These are phyloP conservation scores for Pachysandra terminalis DNA, from an alignment of 164 flowering plant species.

Conservation along the genomic window DNA sequence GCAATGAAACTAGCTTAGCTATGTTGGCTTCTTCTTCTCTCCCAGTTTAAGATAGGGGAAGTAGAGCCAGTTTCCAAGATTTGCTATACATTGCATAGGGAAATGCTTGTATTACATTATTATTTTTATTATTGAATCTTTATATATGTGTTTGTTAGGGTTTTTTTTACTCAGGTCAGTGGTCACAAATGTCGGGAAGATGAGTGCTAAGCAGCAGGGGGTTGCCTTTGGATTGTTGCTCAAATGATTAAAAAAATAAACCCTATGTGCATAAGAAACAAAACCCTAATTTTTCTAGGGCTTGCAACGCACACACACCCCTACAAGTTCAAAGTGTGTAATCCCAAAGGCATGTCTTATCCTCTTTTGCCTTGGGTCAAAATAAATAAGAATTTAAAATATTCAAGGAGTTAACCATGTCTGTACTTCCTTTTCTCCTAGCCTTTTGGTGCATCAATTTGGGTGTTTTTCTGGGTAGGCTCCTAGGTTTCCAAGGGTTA, in stretches of 20 bases:
- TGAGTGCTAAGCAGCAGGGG: too few relatives aligned
- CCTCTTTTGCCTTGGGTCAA: constrained; percentile 2
- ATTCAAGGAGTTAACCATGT: too few relatives aligned
- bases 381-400: not conserved
- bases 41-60: not conserved
- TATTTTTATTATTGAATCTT: too few relatives aligned
- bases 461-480: not conserved
- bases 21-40: not conserved
- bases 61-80: not conserved
- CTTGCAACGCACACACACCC: not conserved
- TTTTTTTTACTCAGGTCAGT: not conserved
- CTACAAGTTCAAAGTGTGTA: not conserved
- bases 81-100: not conserved
- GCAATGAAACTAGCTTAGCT: not conserved
- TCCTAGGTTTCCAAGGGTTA: not conserved
- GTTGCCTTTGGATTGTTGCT: constrained; percentile 10
- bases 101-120: not conserved
- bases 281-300: constrained; percentile 6
- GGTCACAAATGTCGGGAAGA: constrained; percentile 7
- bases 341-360: constrained; percentile 5
- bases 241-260: not conserved
- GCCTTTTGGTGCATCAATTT: not conserved
- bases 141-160: not conserved
- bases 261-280: not conserved
- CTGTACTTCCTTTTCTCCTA: not conserved